A percentile compares a stretch with the other conserved stretches of the same genome.
Conservation (phyloP, 2,329 filamentous ascomycete species). For the Beauveria pseudobassiana region DNA sequence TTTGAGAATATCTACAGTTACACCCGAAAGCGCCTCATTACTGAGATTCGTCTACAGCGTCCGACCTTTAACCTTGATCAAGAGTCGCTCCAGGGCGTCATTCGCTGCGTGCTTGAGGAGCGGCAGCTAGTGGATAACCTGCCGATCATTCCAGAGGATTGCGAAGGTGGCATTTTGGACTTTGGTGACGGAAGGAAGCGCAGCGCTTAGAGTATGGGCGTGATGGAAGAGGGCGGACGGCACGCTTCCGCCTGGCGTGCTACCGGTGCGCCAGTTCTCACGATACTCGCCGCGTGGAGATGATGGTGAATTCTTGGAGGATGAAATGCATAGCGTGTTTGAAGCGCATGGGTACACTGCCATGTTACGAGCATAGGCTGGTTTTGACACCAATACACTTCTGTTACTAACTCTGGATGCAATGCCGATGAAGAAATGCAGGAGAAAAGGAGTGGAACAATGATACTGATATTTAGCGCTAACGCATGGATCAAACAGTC, state of each 20-base stretch:
- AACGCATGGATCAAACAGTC: neutral
- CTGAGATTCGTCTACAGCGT: slow-evolving; percentile 31
- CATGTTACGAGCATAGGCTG: slow-evolving; percentile 2
- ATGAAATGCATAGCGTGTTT: slow-evolving; percentile 15
- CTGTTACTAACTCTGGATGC: neutral
- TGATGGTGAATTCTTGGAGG: slow-evolving; percentile 29
- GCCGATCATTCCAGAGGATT: slow-evolving; percentile 26
- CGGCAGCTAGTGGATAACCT: slow-evolving; percentile 26
- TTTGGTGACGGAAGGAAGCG: slow-evolving; percentile 31
- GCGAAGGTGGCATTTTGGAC: slow-evolving; percentile 33
- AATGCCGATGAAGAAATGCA: neutral
- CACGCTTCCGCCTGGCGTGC: slow-evolving; percentile 23
- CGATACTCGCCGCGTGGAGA: slow-evolving; percentile 34
- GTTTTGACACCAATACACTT: neutral
- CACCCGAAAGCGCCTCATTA: slow-evolving; percentile 36
- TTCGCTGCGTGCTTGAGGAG: slow-evolving; percentile 31
- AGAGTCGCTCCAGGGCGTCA: slow-evolving; percentile 35
- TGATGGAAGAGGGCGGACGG: slow-evolving; percentile 34
- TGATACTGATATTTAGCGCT: neutral
- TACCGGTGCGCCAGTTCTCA: slow-evolving; percentile 23
- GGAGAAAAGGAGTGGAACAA: neutral
- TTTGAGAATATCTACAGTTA: slow-evolving; percentile 40
- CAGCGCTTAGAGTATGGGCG: slow-evolving; percentile 21
- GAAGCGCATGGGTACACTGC: neutral
- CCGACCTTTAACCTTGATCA: slow-evolving; percentile 37